Conservation (phyloP, 2,329 filamentous ascomycete species). For the Aspergillus sp. region DNA sequence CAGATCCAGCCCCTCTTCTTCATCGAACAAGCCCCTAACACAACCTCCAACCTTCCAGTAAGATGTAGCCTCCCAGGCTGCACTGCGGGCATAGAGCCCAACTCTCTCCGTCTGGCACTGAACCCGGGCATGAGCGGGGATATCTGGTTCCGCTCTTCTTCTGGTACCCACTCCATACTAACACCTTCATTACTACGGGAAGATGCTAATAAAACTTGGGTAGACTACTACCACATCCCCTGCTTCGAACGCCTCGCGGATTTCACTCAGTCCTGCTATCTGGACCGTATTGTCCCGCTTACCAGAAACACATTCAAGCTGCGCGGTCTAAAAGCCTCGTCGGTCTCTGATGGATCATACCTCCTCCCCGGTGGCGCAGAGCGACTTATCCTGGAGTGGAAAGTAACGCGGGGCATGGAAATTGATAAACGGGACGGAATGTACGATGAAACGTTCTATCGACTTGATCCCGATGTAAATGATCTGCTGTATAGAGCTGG, state of each 20-base stretch:
- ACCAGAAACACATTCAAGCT: conserved; percentile 8
- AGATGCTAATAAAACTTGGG: too few species aligned
- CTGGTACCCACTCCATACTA: background rate
- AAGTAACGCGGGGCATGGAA: background rate
- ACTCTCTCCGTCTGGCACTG: conserved; percentile 1
- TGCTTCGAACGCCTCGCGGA: conserved; percentile 9
- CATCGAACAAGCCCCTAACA: conserved; percentile 6
- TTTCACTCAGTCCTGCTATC: background rate
- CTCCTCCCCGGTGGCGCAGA: conserved; percentile 5
- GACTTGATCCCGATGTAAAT: background rate
- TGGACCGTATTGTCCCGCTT: conserved; percentile 6
- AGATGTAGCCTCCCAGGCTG: conserved; percentile 6
- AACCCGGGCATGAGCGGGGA: conserved; percentile 7
- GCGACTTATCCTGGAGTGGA: conserved; percentile 8
- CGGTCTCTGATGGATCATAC: conserved; percentile 3
- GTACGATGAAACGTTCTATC: background rate
- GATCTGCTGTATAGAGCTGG: conserved; percentile 4
- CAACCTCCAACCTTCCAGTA: background rate
- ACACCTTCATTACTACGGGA: background rate
- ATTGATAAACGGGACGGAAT: conserved; percentile 7
- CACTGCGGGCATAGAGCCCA: background rate
- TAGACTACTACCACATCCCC: conserved; percentile 11
- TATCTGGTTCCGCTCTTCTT: conserved; percentile 7
- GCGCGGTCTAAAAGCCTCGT: conserved; percentile 7
- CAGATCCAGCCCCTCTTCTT: too few species aligned